A percentile compares a stretch with the other conserved stretches of the same genome.
Evolutionary conservation across 176 grass and related monocot species (phyloP).

Genomic region (sorghum (Sorghum bicolor)): DNA sequence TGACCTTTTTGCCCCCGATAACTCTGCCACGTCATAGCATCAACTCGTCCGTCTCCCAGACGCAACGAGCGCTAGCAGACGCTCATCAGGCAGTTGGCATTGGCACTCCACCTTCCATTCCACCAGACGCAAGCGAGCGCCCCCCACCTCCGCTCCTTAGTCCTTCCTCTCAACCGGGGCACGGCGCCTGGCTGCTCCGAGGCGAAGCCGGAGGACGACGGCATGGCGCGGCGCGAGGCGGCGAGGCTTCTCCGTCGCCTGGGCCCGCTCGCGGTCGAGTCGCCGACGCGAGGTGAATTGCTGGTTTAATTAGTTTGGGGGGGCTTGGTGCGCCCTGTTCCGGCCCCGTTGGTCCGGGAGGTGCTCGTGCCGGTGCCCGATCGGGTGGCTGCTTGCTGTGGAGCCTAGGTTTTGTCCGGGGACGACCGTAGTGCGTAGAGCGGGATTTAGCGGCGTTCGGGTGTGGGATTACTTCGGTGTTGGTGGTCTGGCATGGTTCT

Average conservation of each 20-base stretch:
- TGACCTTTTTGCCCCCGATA: neutral
- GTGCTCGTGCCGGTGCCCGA: neutral
- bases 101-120: neutral
- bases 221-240: slow-evolving; percentile 16
- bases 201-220: neutral
- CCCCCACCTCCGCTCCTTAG: neutral
- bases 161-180: neutral
- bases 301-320: neutral
- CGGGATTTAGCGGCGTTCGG: neutral
- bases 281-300: slow-evolving; percentile 21
- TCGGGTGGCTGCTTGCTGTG: neutral
- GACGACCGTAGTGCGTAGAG: neutral
- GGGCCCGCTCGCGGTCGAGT: neutral
- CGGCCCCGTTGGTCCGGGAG: neutral
- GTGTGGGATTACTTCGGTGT: neutral
- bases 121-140: neutral
- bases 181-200: neutral
- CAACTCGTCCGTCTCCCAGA: neutral
- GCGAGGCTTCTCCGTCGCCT: slow-evolving; percentile 26
- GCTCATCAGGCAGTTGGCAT: neutral
- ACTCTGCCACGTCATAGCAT: neutral
- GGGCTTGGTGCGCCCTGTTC: neutral
- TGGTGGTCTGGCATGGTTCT: neutral
- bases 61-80: no score
- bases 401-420: neutral